Evolutionary conservation across 2,329 filamentous ascomycete species (phyloP), one percentile per base, ranked within the genome.

Genomic region (Xylariaceae sp.): DNA sequence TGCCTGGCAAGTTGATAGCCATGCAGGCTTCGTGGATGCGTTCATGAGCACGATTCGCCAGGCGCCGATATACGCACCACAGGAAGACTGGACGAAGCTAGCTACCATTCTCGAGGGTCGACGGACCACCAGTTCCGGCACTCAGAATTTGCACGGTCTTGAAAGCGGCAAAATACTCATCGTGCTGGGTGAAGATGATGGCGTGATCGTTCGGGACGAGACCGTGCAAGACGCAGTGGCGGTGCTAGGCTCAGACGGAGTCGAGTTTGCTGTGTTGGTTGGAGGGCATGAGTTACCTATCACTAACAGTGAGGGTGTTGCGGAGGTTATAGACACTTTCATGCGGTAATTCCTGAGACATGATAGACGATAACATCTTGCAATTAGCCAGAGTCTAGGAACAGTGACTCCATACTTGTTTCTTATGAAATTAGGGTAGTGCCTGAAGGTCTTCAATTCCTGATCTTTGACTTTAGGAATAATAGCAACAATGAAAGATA

Each of bases 271-370:
- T 39, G 68, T 79, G 19, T 60, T 89, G 14, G 74, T 80, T 19
- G 84, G 80, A 5, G 86, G 85, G 0, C 87, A 90, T 63, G 86
- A 89, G 60, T 71, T 90, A 52, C 83, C 82, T 1, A 82, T 89
- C 55, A 79, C 79, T 11, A 76, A 76, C 48, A 80, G 80, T 2
- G 69, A 72, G 10, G 77, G 82, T 47, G 75, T 89, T 48, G 82
- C 80, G 1, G 65, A 72, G 15, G 63, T 65, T 6, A 60, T 70
- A 15, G 54, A 58, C 27, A 17, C 32, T 2, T 61, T 59, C 27
- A 62, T 56, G 58, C 45, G 19, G 39, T 42, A 32, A 15, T 46
- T 17, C 42, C 38, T 42, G 14, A 33, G 12, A 36, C 27, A n/a
- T 31, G 3, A 19, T 19, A 17, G 18, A 44, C 38, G 40, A 49